Conservation (phyloP, 352 stramenopile genomes). For the Vaucheria bursata region DNA sequence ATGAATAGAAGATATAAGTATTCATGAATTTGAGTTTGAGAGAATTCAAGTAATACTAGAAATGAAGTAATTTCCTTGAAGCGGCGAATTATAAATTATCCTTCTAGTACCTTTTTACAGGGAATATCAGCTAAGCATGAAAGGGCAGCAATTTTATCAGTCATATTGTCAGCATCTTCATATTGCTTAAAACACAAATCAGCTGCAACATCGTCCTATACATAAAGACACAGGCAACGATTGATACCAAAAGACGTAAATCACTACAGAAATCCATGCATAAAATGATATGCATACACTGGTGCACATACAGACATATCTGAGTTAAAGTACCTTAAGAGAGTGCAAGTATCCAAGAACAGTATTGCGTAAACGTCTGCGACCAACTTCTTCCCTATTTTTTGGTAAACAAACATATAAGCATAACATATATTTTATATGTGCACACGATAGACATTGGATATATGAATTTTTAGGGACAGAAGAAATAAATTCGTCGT, state of each 20-base stretch:
- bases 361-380: constrained; percentile 64
- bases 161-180: constrained; percentile 62
- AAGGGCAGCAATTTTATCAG: constrained; percentile 65
- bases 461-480: too few species aligned
- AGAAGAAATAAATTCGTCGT: too few species aligned
- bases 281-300: neutral
- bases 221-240: neutral
- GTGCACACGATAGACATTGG: neutral
- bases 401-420: neutral
- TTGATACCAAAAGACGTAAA: neutral
- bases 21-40: too few species aligned
- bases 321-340: constrained; percentile 25
- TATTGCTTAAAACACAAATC: constrained; percentile 56
- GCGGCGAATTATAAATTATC: too few species aligned
- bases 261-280: neutral
- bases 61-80: too few species aligned
- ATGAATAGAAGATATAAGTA: too few species aligned
- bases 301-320: neutral
- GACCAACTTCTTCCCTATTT: constrained; percentile 54
- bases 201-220: constrained; percentile 50
- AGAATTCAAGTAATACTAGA: too few species aligned
- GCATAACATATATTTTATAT: neutral
- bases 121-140: constrained; percentile 58
- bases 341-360: constrained; percentile 60
- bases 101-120: constrained; percentile 45